These are phyloP conservation scores for Aspergillus chevalieri DNA, from an alignment of 2,329 filamentous ascomycete species.

Conservation along the genomic window DNA sequence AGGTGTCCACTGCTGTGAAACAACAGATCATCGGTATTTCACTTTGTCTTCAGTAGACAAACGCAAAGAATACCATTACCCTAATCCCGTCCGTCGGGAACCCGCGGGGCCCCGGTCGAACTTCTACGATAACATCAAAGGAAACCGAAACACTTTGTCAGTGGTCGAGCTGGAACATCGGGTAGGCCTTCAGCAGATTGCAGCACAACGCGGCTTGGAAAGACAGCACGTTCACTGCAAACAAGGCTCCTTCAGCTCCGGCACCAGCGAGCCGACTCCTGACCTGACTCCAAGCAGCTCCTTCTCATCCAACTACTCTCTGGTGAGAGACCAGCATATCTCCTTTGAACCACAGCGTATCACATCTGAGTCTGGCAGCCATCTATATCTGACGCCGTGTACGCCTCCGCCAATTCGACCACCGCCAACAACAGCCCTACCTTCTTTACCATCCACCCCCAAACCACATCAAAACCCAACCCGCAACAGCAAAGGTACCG, in stretches of 20 bases:
- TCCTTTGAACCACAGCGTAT: constrained; percentile 19
- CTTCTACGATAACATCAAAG: neutral
- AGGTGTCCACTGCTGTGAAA: constrained; percentile 26
- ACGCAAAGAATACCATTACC: constrained; percentile 10
- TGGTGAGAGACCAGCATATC: constrained; percentile 20
- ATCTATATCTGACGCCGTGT: constrained; percentile 21
- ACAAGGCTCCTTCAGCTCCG: constrained; percentile 30
- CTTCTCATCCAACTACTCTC: constrained; percentile 33
- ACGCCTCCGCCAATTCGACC: constrained; percentile 13
- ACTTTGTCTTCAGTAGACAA: constrained; percentile 21
- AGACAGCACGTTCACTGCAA: constrained; percentile 19
- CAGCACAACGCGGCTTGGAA: constrained; percentile 16
- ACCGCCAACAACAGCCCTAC: constrained; percentile 3
- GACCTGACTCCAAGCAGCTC: constrained; percentile 36
- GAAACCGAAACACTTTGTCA: constrained; percentile 25
- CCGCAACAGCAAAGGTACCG: constrained; percentile 13
- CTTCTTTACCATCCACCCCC: constrained; percentile 10
- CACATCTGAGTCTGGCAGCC: constrained; percentile 10
- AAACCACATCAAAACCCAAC: constrained; percentile 16
- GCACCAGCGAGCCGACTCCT: constrained; percentile 27
- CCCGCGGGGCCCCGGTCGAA: constrained; percentile 7
- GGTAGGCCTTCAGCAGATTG: constrained; percentile 22
- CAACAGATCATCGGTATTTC: constrained; percentile 25
- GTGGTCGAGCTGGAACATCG: constrained; percentile 27
- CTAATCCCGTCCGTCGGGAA: constrained; percentile 8